These are phyloP conservation scores for Anacardium occidentale DNA, from an alignment of 345 rosid species.

Conservation along the genomic window DNA sequence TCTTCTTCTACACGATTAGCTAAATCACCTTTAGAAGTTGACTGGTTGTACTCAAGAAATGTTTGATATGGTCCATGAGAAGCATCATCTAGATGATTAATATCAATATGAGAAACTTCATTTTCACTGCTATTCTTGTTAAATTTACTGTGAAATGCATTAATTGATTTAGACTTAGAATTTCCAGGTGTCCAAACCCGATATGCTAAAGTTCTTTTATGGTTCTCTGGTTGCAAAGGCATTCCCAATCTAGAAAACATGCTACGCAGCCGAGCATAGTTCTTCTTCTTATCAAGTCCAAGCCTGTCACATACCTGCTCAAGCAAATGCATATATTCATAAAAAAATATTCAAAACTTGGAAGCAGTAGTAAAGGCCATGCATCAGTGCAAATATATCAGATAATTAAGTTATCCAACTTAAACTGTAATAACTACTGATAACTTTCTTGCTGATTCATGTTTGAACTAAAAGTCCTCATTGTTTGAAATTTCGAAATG, in stretches of 20 bases:
- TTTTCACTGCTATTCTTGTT: constrained; percentile 28
- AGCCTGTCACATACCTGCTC: constrained; percentile 75
- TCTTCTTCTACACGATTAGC: constrained; percentile 36
- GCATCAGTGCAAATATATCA: constrained; percentile 2
- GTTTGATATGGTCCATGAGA: constrained; percentile 34
- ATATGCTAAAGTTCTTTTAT: constrained; percentile 59
- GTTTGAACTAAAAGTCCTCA: background rate
- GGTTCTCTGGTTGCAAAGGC: constrained; percentile 67
- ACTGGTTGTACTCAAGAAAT: constrained; percentile 35
- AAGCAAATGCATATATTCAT: constrained; percentile 18
- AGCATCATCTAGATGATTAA: constrained; percentile 29
- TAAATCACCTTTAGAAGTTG: constrained; percentile 37
- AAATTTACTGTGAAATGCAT: constrained; percentile 40
- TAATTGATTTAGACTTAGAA: constrained; percentile 42
- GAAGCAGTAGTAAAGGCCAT: background rate
- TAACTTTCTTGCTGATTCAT: background rate
- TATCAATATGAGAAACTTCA: constrained; percentile 28
- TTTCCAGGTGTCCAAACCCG: constrained; percentile 74
- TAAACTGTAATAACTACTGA: background rate
- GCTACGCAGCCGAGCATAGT: constrained; percentile 62
- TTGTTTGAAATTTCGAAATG: background rate
- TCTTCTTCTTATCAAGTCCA: constrained; percentile 79
- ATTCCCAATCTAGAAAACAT: constrained; percentile 72
- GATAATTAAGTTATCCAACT: background rate
- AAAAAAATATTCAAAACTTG: background rate